phyloP scores from a whole-genome alignment of 2,329 filamentous ascomycete species.

The Tolypocladium pustulatum region DNA sequence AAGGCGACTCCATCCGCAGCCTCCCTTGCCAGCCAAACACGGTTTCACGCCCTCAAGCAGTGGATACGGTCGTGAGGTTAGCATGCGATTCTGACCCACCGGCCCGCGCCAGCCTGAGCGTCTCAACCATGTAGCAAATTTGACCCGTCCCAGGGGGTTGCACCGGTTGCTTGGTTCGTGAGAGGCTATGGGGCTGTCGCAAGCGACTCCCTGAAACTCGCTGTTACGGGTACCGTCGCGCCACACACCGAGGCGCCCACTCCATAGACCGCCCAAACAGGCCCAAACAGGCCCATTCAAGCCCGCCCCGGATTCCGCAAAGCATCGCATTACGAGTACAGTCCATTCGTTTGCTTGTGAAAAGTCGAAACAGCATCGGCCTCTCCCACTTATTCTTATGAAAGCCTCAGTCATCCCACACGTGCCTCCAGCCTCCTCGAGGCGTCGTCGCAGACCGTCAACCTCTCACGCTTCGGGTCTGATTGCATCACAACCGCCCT shows the following conservation, averaged over 20 bases:
- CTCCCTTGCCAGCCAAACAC: background rate
- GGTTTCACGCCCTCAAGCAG: background rate
- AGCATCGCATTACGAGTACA: background rate
- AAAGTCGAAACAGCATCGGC: background rate
- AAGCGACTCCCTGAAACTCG: constrained; percentile 3
- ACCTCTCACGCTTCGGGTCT: background rate
- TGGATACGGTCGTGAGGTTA: background rate
- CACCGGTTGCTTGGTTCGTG: background rate
- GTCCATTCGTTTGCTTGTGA: background rate
- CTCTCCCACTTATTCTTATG: background rate
- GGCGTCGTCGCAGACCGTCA: background rate
- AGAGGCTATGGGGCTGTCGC: background rate
- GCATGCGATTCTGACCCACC: background rate
- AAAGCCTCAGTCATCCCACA: background rate
- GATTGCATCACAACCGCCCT: background rate
- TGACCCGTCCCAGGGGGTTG: background rate
- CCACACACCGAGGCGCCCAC: background rate
- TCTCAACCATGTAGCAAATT: background rate
- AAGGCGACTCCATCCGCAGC: background rate
- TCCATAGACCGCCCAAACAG: background rate
- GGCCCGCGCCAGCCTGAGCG: background rate
- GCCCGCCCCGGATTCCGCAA: background rate
- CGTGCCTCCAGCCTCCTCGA: background rate
- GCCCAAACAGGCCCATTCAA: too few species aligned
- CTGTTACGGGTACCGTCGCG: constrained; percentile 6